These are phyloP conservation scores for Sporothrix sp. DNA, from an alignment of 2,329 filamentous ascomycete genomes.

Conservation along the genomic window DNA sequence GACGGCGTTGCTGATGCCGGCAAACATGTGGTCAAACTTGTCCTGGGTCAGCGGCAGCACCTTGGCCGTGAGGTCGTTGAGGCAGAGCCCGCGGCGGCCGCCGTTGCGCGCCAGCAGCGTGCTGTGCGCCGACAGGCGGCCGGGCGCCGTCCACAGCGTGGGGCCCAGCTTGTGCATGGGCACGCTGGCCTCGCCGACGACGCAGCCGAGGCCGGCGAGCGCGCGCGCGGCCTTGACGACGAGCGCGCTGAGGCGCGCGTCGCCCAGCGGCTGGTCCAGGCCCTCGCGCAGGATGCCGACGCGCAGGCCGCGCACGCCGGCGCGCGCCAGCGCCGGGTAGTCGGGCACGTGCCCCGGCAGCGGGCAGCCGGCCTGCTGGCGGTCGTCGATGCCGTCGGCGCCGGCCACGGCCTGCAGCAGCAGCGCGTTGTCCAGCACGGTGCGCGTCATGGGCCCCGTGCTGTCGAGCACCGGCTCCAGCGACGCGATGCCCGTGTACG, in stretches of 20 bases:
- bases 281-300: neutral
- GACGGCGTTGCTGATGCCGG: slow-evolving; percentile 23
- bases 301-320: neutral
- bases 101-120: slow-evolving; percentile 4
- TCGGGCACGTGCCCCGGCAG: slow-evolving; percentile 18
- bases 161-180: slow-evolving; percentile 19
- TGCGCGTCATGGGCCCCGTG: slow-evolving; percentile 23
- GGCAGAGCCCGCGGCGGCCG: neutral
- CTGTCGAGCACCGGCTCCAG: slow-evolving; percentile 24
- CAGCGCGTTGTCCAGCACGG: slow-evolving; percentile 22
- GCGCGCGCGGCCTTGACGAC: neutral
- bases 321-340: slow-evolving; percentile 13
- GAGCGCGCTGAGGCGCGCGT: neutral
- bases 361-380: slow-evolving; percentile 19
- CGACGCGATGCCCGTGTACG: slow-evolving; percentile 25
- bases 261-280: neutral
- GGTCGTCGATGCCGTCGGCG: slow-evolving; percentile 25
- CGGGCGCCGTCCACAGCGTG: neutral
- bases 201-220: neutral
- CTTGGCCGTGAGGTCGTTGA: slow-evolving; percentile 17
- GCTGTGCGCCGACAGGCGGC: neutral
- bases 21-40: slow-evolving; percentile 12
- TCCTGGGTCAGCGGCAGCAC: slow-evolving; percentile 13
- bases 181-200: slow-evolving; percentile 19
- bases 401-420: slow-evolving; percentile 25